phyloP scores from a whole-genome alignment of 768 basidiomycete genomes.

The Fibroporia radiculosa region DNA sequence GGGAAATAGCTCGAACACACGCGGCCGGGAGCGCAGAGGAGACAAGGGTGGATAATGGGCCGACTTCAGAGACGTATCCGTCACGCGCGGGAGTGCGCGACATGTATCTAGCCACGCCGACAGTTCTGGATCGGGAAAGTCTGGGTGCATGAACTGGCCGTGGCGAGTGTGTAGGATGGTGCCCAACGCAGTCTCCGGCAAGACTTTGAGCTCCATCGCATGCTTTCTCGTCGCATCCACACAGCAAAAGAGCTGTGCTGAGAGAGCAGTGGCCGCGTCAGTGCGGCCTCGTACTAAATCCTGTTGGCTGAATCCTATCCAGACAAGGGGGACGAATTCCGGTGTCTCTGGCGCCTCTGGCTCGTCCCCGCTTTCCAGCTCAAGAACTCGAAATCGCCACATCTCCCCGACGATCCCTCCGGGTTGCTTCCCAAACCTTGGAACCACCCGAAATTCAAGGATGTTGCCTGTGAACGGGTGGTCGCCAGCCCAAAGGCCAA shows the following conservation, averaged over 20 bases:
- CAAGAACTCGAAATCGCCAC: conserved; percentile 8
- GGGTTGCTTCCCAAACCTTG: background rate
- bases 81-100: conserved; percentile 5
- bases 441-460: conserved; percentile 8
- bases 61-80: conserved; percentile 2
- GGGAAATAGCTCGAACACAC: conserved; percentile 6
- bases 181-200: conserved; percentile 6
- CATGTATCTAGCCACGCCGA: conserved; percentile 4
- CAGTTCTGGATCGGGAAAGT: conserved; percentile 4
- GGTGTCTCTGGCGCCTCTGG: conserved; percentile 9
- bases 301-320: conserved; percentile 7
- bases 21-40: background rate
- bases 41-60: too few relatives aligned
- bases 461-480: conserved; percentile 12
- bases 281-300: too few relatives aligned
- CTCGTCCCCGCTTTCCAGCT: conserved; percentile 11
- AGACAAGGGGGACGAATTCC: background rate
- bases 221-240: conserved; percentile 6
- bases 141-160: conserved; percentile 10
- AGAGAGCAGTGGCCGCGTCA: background rate
- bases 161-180: conserved; percentile 11
- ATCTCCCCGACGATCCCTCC: conserved; percentile 10
- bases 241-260: background rate
- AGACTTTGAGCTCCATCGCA: background rate
- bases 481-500: conserved; percentile 15